phyloP scores from a whole-genome alignment of 192 early-diverging fungal species.

The Coemansia sp. region DNA sequence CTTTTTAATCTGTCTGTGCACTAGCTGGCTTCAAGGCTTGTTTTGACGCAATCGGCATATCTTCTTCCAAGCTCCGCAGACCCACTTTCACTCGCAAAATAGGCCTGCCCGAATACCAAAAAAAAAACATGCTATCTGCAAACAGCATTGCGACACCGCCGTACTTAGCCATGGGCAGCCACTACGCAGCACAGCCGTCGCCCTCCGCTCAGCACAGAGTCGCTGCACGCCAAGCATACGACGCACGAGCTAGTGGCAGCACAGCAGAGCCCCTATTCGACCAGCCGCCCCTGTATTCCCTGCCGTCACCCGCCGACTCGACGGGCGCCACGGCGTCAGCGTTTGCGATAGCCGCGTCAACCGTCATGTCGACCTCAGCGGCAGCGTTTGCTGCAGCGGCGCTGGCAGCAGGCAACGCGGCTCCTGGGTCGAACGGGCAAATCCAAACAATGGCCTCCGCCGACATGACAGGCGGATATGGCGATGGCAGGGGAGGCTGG shows the following conservation, averaged over 20 bases:
- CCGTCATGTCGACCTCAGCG: conserved; percentile 13
- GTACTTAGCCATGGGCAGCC: conserved; percentile 8
- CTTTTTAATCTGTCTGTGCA: conserved; percentile 12
- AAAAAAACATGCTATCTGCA: conserved; percentile 40
- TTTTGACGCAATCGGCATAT: conserved; percentile 6
- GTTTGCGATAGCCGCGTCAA: conserved; percentile 35
- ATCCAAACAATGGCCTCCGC: conserved; percentile 21
- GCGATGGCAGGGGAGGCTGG: conserved; percentile 11
- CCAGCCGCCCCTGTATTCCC: background rate
- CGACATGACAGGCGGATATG: background rate
- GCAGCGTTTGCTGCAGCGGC: conserved; percentile 20
- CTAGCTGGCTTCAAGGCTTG: conserved; percentile 3
- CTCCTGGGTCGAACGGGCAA: conserved; percentile 9
- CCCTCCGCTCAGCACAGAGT: conserved; percentile 7
- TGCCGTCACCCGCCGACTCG: background rate
- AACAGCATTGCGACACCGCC: conserved; percentile 33
- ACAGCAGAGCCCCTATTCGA: background rate
- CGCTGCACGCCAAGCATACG: conserved; percentile 4
- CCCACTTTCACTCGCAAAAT: background rate
- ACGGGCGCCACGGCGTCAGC: conserved; percentile 31
- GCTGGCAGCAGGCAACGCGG: conserved; percentile 12
- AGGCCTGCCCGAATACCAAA: background rate
- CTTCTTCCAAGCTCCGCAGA: conserved; percentile 9
- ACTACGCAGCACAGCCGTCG: background rate
- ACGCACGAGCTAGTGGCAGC: conserved; percentile 1